Conservation (phyloP, 306 rosid genomes). For the Vigna reflexopilosa region DNA sequence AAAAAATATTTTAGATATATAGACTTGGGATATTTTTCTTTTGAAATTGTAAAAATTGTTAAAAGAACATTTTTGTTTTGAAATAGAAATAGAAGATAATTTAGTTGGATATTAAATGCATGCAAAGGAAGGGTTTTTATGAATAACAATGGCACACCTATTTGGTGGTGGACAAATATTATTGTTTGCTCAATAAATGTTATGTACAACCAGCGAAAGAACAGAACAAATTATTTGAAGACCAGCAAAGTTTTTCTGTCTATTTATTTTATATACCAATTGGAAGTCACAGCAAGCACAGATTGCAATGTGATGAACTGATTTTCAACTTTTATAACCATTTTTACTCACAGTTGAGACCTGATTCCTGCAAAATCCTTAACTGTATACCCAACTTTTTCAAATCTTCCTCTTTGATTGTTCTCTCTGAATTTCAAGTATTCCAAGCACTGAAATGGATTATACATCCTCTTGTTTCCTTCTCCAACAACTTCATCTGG, state of each 20-base stretch:
- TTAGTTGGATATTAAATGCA: background rate
- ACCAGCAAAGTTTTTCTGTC: slow-evolving; percentile 26
- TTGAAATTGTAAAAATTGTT: too few relatives aligned
- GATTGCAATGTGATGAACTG: slow-evolving; percentile 23
- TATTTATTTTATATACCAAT: slow-evolving; percentile 35
- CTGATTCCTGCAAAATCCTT: slow-evolving; percentile 79
- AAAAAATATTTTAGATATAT: too few relatives aligned
- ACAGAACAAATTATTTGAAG: slow-evolving; percentile 36
- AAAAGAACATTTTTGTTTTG: too few relatives aligned
- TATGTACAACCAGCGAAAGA: slow-evolving; percentile 36
- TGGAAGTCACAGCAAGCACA: slow-evolving; percentile 5
- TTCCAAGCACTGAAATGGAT: slow-evolving; percentile 70
- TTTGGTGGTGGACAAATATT: background rate
- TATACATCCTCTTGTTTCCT: slow-evolving; percentile 59
- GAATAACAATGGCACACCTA: background rate
- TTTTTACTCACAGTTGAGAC: slow-evolving; percentile 29
- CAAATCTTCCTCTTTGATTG: slow-evolving; percentile 84
- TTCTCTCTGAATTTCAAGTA: slow-evolving; percentile 88
- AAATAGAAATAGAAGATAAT: too few relatives aligned
- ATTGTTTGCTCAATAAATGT: slow-evolving; percentile 22
- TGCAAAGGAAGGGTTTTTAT: background rate
- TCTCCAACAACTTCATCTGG: slow-evolving; percentile 83
- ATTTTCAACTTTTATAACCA: slow-evolving; percentile 25
- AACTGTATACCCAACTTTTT: slow-evolving; percentile 88
- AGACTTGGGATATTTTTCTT: too few relatives aligned